Percentiles rank a stretch among this genome's conserved stretches.
These are phyloP conservation scores for Fusarium siculi DNA, from an alignment of 2,329 filamentous ascomycete species.

Conservation along the genomic window DNA sequence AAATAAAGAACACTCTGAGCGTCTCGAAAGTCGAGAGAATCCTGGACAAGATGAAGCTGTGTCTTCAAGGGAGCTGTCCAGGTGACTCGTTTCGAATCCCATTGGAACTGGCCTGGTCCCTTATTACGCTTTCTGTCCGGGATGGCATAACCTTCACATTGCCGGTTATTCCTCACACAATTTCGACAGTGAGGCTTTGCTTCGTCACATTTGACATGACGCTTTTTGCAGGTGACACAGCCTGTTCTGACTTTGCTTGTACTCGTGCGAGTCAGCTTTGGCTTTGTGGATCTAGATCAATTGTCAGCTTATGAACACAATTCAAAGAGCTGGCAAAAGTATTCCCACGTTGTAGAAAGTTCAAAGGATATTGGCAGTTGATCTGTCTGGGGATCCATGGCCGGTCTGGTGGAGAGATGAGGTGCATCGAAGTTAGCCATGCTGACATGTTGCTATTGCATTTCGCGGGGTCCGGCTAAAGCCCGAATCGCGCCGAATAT, in stretches of 20 bases:
- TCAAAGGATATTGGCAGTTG: neutral
- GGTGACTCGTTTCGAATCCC: constrained; percentile 38
- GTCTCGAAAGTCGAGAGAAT: constrained; percentile 21
- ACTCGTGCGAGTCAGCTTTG: constrained; percentile 36
- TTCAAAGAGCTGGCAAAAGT: rapidly evolving
- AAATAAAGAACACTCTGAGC: constrained; percentile 41
- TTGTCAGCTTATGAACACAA: neutral
- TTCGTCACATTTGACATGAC: constrained; percentile 41
- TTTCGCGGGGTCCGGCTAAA: neutral
- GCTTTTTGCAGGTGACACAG: constrained; percentile 41
- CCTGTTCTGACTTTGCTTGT: constrained; percentile 35
- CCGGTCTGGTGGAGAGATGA: neutral
- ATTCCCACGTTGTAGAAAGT: neutral
- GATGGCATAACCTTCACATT: constrained; percentile 29
- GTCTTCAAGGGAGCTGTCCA: neutral
- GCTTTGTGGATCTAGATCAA: neutral
- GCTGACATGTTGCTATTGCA: neutral
- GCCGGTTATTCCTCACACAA: constrained; percentile 21
- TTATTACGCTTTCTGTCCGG: neutral
- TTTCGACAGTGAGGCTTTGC: constrained; percentile 27
- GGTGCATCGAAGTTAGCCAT: neutral
- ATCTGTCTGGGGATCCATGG: neutral
- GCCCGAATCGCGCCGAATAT: constrained; percentile 3
- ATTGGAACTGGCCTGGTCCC: constrained; percentile 29
- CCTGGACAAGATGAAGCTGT: constrained; percentile 22